Evolutionary conservation across 305 asterid genomes (phyloP), one percentile per base, ranked within the genome.

Genomic region (Fraxinus dipetala): DNA sequence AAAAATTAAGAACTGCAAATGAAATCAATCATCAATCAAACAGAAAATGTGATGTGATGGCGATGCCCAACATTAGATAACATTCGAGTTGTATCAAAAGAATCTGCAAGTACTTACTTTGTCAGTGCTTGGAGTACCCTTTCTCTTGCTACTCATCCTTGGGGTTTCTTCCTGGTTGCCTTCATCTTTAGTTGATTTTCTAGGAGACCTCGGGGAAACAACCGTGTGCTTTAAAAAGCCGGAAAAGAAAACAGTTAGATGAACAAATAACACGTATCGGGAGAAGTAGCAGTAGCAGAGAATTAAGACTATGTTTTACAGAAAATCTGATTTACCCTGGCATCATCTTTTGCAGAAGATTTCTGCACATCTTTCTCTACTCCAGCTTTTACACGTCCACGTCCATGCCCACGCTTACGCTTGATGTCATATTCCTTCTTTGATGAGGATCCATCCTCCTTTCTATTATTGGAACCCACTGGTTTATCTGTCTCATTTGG

Each of bases 131-230:
- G 89, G 87, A 77, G 92, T 79, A 61, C 85, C 90, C 84, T 95
- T 90, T 82, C 94, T 89, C 93, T 92, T 96, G 84, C 89, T 31
- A 84, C 82, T 87, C 78, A n/a, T 84, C 89, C 78, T 86, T 32
- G 89, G 88, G 78, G 87, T 89, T 85, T 92, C 97, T 87, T 92
- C 96, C 80, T 75, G 81, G 78, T 61, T 83, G 79, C 45, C 89
- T 78, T 90, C 90, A 81, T 78, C 89, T 86, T 89, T 89, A 76
- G 87, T 79, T 80, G 94, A 85, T 87, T 87, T 91, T 82, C 81
- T 74, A 65, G 88, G 89, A 80, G 95, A 87, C 83, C 86, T 90
- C 16, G 87, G 89, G 28, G 93, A 85, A 32, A 89, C 73, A 80
- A 84, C 85, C 24, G 35, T 75, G 83, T 87, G 93, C 95, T 90